These are phyloP conservation scores for Gossypium trilobum DNA, from an alignment of 441 rosid species.

Conservation along the genomic window DNA sequence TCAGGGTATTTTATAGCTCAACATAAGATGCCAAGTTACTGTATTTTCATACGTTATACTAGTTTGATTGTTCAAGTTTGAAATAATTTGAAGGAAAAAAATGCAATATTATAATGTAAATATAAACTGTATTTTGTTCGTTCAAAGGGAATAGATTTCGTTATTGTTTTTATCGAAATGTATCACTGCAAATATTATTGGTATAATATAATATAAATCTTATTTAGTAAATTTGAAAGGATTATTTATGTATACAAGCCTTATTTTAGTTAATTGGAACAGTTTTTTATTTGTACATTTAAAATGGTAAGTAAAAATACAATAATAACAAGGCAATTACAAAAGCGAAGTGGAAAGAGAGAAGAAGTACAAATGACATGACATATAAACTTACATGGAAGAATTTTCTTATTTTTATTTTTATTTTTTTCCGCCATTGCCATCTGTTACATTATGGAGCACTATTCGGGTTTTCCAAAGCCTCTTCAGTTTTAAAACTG, in stretches of 20 bases:
- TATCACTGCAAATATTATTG: not conserved
- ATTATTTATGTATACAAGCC: not conserved
- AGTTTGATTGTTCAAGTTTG: not conserved
- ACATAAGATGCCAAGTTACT: not conserved
- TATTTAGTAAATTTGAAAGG: too few relatives aligned
- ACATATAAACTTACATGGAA: slow-evolving; percentile 11
- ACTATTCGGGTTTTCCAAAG: slow-evolving; percentile 30
- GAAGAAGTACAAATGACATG: slow-evolving; percentile 1
- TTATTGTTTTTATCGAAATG: not conserved
- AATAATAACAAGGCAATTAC: not conserved
- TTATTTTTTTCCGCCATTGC: slow-evolving; percentile 9
- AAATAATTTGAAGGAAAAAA: not conserved
- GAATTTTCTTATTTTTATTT: not conserved
- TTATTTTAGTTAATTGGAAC: not conserved
- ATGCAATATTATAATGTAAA: not conserved
- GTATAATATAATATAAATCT: not conserved
- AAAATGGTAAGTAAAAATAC: not conserved
- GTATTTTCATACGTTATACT: not conserved
- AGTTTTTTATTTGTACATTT: not conserved
- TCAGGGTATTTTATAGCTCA: too few relatives aligned
- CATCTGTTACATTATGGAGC: slow-evolving; percentile 29
- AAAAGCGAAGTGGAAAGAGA: slow-evolving; percentile 1
- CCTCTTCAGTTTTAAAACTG: slow-evolving; percentile 8
- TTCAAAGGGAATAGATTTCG: too few relatives aligned
- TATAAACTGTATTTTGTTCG: not conserved